phyloP scores from a whole-genome alignment of 345 rosid species.

The Rhodamnia argentea region DNA sequence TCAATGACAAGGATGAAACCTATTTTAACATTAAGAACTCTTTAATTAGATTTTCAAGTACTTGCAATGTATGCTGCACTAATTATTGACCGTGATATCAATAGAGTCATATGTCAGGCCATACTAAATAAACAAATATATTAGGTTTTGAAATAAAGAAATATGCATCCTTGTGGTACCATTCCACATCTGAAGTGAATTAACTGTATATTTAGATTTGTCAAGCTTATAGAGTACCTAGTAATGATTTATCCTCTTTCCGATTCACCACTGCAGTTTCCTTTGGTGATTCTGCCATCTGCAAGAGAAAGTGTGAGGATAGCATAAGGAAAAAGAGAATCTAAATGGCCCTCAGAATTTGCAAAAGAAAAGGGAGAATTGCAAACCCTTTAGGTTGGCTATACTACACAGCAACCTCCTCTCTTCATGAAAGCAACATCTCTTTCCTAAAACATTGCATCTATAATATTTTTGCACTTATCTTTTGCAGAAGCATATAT shows the following conservation, averaged over 20 bases:
- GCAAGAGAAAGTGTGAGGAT: not conserved
- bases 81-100: not conserved
- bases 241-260: constrained; percentile 26
- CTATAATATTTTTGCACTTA: not conserved
- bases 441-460: not conserved
- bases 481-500: not conserved
- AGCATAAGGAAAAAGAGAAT: not conserved
- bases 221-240: constrained; percentile 19
- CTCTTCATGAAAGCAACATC: not conserved
- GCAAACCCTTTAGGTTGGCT: not conserved
- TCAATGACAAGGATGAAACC: not conserved
- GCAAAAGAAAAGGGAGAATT: not conserved
- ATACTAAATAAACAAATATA: not conserved
- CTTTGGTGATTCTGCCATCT: constrained; percentile 35
- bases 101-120: not conserved
- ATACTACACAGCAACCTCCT: not conserved
- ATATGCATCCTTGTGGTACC: not conserved
- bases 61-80: not conserved
- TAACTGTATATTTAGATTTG: not conserved
- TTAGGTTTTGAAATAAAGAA: not conserved
- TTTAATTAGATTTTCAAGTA: not conserved
- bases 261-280: constrained; percentile 14
- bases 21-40: not conserved
- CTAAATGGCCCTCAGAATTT: not conserved
- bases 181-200: not conserved